Evolutionary conservation across 768 basidiomycete species (phyloP).

Genomic region (Naematelia aurantialba): DNA sequence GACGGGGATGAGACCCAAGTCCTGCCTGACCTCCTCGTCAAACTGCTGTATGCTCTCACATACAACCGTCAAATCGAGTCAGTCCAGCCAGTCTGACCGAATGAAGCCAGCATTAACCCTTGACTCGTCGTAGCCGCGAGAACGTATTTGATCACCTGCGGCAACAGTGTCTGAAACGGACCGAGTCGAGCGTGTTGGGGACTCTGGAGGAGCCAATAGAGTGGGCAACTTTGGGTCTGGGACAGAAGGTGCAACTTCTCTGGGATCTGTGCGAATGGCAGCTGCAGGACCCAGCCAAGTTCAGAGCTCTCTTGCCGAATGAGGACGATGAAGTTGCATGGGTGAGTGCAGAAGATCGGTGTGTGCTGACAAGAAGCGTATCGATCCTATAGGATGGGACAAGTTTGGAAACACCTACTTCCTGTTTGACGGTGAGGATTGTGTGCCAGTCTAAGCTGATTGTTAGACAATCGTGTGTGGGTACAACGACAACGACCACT

Average conservation of each 20-base stretch:
- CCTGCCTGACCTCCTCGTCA: slow-evolving; percentile 41
- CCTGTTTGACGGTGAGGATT: slow-evolving; percentile 48
- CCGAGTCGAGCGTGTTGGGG: slow-evolving; percentile 30
- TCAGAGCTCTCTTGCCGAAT: slow-evolving; percentile 43
- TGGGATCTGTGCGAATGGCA: slow-evolving; percentile 52
- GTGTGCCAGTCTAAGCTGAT: neutral
- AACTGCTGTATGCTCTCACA: slow-evolving; percentile 47
- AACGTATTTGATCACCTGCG: slow-evolving; percentile 42
- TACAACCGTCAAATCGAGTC: slow-evolving; percentile 48
- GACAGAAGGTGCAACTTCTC: slow-evolving; percentile 44
- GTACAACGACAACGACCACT: slow-evolving; percentile 38
- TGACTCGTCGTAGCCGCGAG: slow-evolving; percentile 28
- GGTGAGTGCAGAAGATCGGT: slow-evolving; percentile 19
- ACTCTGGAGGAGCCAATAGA: slow-evolving; percentile 35
- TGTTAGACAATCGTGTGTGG: slow-evolving; percentile 48
- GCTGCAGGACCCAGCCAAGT: slow-evolving; percentile 44
- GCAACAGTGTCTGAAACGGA: slow-evolving; percentile 42
- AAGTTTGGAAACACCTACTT: slow-evolving; percentile 49
- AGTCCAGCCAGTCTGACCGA: slow-evolving; percentile 18
- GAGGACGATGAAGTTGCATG: slow-evolving; percentile 47
- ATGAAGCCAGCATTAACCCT: too few relatives aligned
- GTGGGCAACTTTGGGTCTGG: slow-evolving; percentile 45
- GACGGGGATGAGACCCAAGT: slow-evolving; percentile 34
- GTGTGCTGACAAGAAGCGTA: slow-evolving; percentile 32
- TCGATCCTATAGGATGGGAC: slow-evolving; percentile 51